Evolutionary conservation across 1,284 basidiomycete species (phyloP), one percentile per base, ranked within the genome.

Genomic region (Hemileia vastatrix): DNA sequence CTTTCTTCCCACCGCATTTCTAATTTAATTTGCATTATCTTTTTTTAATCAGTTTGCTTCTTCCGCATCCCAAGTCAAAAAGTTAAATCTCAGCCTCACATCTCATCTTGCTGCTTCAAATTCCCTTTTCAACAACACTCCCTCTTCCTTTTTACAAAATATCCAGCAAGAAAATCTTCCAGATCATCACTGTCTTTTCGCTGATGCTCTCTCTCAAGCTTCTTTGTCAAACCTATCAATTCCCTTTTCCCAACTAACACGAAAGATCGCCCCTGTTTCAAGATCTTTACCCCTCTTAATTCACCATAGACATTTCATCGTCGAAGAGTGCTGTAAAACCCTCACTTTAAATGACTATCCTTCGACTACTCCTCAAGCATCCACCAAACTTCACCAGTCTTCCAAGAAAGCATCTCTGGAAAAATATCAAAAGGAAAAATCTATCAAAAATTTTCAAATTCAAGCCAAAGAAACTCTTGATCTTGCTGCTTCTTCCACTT

Each of bases 151-250:
- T n/a, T n/a, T n/a, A n/a, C n/a, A n/a, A n/a, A n/a, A n/a, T n/a
- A n/a, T n/a, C n/a, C n/a, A n/a, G n/a, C n/a, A n/a, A n/a, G n/a
- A n/a, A n/a, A n/a, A n/a, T n/a, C n/a, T n/a, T n/a, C n/a, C n/a
- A 21, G 54, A 49, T 44, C 61, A 63, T 49, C 54, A 63, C 51
- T 63, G 61, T 24, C 47, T 57, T 45, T 63, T 63, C 47, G 51
- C 61, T 32, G 44, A 54, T 11, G 61, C 61, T 24, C 49, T 63
- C 31, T 47, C 56, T 43, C 32, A 36, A n/a, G 61, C 61, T 8
- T 43, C 54, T 24, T 31, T 63, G 23, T 27, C 56, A 27, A 63
- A 63, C 43, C 49, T 63, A 32, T 63, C 61, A 6, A 63, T 31
- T 15, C 61, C 61, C 21, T 63, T 63, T 40, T 52, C 48, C 49